phyloP scores from a whole-genome alignment of 2,329 filamentous ascomycete species.

The Fusarium brevicatenulatum region DNA sequence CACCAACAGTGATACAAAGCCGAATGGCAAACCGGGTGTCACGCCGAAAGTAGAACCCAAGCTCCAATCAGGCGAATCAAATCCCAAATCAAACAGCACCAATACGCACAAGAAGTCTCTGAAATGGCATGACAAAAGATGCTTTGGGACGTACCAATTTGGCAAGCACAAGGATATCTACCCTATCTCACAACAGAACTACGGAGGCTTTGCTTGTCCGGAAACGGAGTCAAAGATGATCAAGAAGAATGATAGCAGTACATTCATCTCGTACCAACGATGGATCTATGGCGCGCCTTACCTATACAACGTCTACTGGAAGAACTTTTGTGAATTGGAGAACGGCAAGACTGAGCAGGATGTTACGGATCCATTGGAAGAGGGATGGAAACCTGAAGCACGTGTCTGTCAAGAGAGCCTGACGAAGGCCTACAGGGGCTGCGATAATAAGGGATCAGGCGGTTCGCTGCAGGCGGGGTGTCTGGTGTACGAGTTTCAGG shows the following conservation, averaged over 20 bases:
- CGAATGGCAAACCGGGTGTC: neutral
- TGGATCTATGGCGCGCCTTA: neutral
- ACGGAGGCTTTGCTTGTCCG: neutral
- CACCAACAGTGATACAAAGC: rapidly evolving
- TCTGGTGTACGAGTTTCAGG: neutral
- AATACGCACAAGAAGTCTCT: neutral
- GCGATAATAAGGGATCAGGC: neutral
- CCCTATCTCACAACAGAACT: neutral
- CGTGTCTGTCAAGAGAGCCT: neutral
- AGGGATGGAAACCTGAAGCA: neutral
- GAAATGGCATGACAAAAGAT: neutral
- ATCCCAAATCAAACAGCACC: neutral
- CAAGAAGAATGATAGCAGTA: neutral
- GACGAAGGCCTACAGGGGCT: neutral
- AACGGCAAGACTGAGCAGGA: neutral
- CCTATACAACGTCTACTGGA: neutral
- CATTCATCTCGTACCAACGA: neutral
- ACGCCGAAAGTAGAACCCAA: neutral
- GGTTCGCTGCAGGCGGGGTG: neutral
- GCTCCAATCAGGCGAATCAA: neutral
- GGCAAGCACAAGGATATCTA: neutral
- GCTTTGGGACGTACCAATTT: neutral
- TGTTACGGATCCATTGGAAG: neutral
- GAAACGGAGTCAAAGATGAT: neutral
- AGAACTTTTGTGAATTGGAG: neutral